Conservation (phyloP, 768 basidiomycete genomes). For the Mycena olivaceomarginata region DNA sequence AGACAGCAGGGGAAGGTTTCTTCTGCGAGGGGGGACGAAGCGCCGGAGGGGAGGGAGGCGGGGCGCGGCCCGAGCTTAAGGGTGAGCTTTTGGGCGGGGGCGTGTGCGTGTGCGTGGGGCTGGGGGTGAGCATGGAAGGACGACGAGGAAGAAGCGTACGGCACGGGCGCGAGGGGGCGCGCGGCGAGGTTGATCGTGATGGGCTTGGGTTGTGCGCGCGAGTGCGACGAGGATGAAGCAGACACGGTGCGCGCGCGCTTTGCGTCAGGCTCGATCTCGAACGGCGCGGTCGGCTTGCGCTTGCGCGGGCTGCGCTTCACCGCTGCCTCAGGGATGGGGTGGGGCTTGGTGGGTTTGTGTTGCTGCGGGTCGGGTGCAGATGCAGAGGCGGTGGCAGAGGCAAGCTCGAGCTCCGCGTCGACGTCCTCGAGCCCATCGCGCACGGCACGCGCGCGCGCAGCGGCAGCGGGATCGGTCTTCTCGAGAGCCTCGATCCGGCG, state of each 20-base stretch:
- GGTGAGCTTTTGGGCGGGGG: constrained; percentile 72
- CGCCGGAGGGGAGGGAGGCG: constrained; percentile 53
- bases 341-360: neutral
- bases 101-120: constrained; percentile 27
- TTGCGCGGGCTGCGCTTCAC: constrained; percentile 42
- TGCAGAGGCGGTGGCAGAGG: no score
- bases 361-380: neutral
- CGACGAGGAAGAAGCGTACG: neutral
- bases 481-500: constrained; percentile 68
- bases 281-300: constrained; percentile 38
- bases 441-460: constrained; percentile 35
- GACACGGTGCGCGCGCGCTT: constrained; percentile 32
- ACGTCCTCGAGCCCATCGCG: constrained; percentile 35
- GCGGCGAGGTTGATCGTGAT: neutral
- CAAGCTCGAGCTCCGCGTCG: neutral
- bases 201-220: neutral
- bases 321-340: neutral
- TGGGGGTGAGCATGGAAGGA: constrained; percentile 32
- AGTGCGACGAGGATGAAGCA: constrained; percentile 1
- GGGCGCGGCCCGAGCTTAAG: constrained; percentile 82
- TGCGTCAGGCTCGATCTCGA: constrained; percentile 27
- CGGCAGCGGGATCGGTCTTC: constrained; percentile 36
- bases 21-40: neutral
- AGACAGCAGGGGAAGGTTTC: constrained; percentile 82
- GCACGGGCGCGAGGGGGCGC: neutral